These are phyloP conservation scores for Bremia lactucae DNA, from an alignment of 352 stramenopile genomes.

Conservation along the genomic window DNA sequence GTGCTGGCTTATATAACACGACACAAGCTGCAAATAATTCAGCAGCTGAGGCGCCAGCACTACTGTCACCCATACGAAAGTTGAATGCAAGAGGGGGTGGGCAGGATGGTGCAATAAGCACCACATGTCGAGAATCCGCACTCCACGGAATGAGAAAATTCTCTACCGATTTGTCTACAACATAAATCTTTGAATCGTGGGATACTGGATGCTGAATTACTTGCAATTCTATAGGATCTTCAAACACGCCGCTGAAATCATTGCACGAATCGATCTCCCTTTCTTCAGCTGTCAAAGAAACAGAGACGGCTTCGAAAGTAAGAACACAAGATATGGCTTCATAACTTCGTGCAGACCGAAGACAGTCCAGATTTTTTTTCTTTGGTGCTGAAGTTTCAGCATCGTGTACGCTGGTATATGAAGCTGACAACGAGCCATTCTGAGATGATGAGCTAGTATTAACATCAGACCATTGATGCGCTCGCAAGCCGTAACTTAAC, in stretches of 20 bases:
- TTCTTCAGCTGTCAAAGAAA: slow-evolving; percentile 9
- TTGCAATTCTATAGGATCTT: slow-evolving; percentile 32
- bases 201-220: slow-evolving; percentile 43
- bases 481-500: slow-evolving; percentile 71
- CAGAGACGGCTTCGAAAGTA: slow-evolving; percentile 57
- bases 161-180: slow-evolving; percentile 58
- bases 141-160: slow-evolving; percentile 63
- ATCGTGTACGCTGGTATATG: slow-evolving; percentile 12
- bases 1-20: slow-evolving; percentile 70
- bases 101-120: slow-evolving; percentile 32
- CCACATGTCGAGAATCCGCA: slow-evolving; percentile 29
- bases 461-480: slow-evolving; percentile 51
- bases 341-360: slow-evolving; percentile 52
- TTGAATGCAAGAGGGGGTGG: slow-evolving; percentile 58
- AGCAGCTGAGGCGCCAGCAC: slow-evolving; percentile 34
- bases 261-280: slow-evolving; percentile 8
- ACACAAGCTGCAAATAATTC: slow-evolving; percentile 72
- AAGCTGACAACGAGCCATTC: slow-evolving; percentile 14
- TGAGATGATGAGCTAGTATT: slow-evolving; percentile 11
- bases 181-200: slow-evolving; percentile 32
- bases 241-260: slow-evolving; percentile 7
- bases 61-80: slow-evolving; percentile 70
- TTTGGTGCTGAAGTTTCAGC: slow-evolving; percentile 19
- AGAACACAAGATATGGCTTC: slow-evolving; percentile 69
- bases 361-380: slow-evolving; percentile 58